phyloP scores from a whole-genome alignment of 495 filamentous ascomycete species.

The Rhizodiscina lignyota region DNA sequence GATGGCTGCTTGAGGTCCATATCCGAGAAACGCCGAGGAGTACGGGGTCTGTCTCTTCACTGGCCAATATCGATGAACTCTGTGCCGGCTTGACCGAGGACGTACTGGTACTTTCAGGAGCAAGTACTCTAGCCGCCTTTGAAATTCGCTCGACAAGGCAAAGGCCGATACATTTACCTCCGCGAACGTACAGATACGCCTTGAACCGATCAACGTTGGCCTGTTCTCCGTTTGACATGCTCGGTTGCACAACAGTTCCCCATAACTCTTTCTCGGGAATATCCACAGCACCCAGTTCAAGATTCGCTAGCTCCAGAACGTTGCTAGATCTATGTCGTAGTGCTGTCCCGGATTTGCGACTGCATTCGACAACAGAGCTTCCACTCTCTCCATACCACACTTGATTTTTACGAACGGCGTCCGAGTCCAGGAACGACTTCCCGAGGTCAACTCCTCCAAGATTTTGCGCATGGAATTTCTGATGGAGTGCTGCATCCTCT shows the following conservation, averaged over 20 bases:
- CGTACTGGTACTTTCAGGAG: slow-evolving; percentile 23
- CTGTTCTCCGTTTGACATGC: slow-evolving; percentile 22
- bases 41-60: slow-evolving; percentile 11
- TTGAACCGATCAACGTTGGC: slow-evolving; percentile 36
- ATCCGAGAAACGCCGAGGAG: slow-evolving; percentile 51
- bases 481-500: slow-evolving; percentile 48
- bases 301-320: slow-evolving; percentile 49
- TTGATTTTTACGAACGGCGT: slow-evolving; percentile 7
- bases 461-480: slow-evolving; percentile 52
- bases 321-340: slow-evolving; percentile 41
- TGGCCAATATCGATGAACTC: neutral
- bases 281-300: slow-evolving; percentile 45
- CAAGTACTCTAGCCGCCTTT: slow-evolving; percentile 35
- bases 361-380: slow-evolving; percentile 38
- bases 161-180: slow-evolving; percentile 47
- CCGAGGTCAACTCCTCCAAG: slow-evolving; percentile 46
- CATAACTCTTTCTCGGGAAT: slow-evolving; percentile 44
- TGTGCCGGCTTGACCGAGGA: slow-evolving; percentile 11
- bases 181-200: slow-evolving; percentile 46
- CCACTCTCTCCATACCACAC: slow-evolving; percentile 24
- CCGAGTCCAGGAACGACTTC: slow-evolving; percentile 34
- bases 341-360: slow-evolving; percentile 33
- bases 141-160: slow-evolving; percentile 50
- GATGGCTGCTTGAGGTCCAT: slow-evolving; percentile 46
- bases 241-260: too few relatives aligned